These are phyloP conservation scores for Citrus reticulata DNA, from an alignment of 345 rosid species.

Conservation along the genomic window DNA sequence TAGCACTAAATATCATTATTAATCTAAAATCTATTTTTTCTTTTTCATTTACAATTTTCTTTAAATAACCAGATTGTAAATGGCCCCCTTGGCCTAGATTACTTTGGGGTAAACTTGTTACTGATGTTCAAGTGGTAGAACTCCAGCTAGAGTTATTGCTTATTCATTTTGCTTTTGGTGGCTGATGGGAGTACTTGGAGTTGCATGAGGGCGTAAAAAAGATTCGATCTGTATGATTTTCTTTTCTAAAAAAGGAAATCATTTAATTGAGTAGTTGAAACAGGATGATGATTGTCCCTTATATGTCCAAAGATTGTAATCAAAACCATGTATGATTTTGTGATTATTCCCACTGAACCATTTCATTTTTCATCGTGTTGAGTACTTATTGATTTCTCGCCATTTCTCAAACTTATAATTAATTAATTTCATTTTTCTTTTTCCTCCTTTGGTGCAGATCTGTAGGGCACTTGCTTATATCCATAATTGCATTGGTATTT, in stretches of 20 bases:
- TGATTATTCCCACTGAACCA: not conserved
- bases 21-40: not conserved
- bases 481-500: slow-evolving; percentile 81
- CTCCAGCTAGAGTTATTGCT: not conserved
- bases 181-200: not conserved
- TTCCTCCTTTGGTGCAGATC: slow-evolving; percentile 52
- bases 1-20: not conserved
- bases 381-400: not conserved
- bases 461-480: slow-evolving; percentile 94
- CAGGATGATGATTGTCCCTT: not conserved
- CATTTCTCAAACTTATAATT: not conserved
- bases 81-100: not conserved
- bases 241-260: not conserved
- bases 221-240: not conserved
- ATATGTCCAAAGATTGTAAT: not conserved
- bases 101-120: not conserved
- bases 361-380: not conserved
- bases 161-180: not conserved
- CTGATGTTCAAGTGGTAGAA: not conserved
- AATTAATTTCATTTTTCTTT: not conserved
- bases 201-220: not conserved
- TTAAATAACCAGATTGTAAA: not conserved
- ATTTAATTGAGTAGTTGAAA: not conserved
- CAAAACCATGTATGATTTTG: not conserved
- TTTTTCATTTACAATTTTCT: too few relatives aligned